Conservation (phyloP, 75 land plant species). For the Adiantum capillusveneris region DNA sequence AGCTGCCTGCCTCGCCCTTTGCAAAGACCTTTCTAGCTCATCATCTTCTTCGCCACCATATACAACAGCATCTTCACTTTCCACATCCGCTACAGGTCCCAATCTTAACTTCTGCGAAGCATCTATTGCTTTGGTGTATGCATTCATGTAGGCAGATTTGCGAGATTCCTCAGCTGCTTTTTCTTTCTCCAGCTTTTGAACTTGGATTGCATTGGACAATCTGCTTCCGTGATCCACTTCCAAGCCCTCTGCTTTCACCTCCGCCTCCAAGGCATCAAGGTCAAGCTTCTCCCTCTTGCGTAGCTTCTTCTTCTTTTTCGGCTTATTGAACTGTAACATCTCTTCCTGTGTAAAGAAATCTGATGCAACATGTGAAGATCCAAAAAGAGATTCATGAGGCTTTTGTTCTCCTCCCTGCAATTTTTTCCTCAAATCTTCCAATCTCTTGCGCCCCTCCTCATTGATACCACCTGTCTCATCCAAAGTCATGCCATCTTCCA, state of each 20-base stretch:
- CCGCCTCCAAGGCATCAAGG: conserved; percentile 92
- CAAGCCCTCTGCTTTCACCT: conserved; percentile 70
- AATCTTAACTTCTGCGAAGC: conserved; percentile 56
- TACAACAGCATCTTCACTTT: conserved; percentile 41
- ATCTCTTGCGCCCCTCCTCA: conserved; percentile 75
- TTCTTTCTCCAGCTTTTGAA: conserved; percentile 45
- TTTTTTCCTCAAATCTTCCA: conserved; percentile 76
- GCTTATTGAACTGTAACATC: conserved; percentile 91
- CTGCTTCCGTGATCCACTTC: conserved; percentile 74
- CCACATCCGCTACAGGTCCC: conserved; percentile 24
- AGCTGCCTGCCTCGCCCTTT: conserved; percentile 76
- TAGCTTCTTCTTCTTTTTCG: conserved; percentile 88
- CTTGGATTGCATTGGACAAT: conserved; percentile 30
- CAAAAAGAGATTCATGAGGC: conserved; percentile 41
- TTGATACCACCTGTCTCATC: conserved; percentile 77
- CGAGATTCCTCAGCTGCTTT: conserved; percentile 58
- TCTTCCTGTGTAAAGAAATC: conserved; percentile 92
- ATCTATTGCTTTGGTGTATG: conserved; percentile 72
- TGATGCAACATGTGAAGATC: conserved; percentile 39
- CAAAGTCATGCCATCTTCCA: conserved; percentile 58
- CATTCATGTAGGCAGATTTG: conserved; percentile 59
- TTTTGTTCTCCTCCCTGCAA: conserved; percentile 39
- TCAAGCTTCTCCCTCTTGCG: conserved; percentile 82
- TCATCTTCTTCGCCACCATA: conserved; percentile 84
- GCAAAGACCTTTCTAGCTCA: conserved; percentile 57